Conservation (phyloP, 2,329 filamentous ascomycete species). For the Fonsecaea multimorphosa region DNA sequence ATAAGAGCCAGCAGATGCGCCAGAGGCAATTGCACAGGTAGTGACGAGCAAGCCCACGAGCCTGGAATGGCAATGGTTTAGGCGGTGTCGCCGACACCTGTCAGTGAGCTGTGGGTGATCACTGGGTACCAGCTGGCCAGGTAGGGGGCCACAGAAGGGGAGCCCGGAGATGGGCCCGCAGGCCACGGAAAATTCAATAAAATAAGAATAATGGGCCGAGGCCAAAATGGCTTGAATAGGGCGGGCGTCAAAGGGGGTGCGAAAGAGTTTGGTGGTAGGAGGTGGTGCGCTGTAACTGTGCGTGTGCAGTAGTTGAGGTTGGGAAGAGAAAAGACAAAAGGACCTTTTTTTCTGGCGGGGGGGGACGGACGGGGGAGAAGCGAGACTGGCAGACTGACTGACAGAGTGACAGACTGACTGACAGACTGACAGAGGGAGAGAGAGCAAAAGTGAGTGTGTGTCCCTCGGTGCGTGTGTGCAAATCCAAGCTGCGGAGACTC, state of each 20-base stretch:
- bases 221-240: slow-evolving; percentile 9
- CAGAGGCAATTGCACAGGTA: slow-evolving; percentile 22
- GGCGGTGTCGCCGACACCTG: slow-evolving; percentile 28
- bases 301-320: slow-evolving; percentile 18
- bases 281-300: not conserved
- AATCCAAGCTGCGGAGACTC: not conserved
- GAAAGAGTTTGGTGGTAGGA: not conserved
- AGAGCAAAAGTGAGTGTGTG: too few species aligned
- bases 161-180: not conserved
- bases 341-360: slow-evolving; percentile 16
- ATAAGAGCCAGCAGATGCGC: slow-evolving; percentile 14
- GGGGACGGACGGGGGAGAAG: not conserved
- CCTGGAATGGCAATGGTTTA: slow-evolving; percentile 24
- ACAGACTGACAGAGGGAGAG: too few species aligned
- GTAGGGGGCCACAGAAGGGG: not conserved
- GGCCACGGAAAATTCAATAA: not conserved
- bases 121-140: not conserved
- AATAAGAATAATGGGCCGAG: slow-evolving; percentile 9
- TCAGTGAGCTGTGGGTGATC: slow-evolving; percentile 6
- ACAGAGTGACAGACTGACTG: too few species aligned
- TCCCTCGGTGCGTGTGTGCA: too few species aligned
- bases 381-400: not conserved
- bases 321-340: slow-evolving; percentile 24
- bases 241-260: not conserved
- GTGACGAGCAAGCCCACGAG: slow-evolving; percentile 3